Evolutionary conservation across 75 land plant genomes (phyloP), one percentile per base, ranked within the genome.

Genomic region (Selaginella tamariscina): DNA sequence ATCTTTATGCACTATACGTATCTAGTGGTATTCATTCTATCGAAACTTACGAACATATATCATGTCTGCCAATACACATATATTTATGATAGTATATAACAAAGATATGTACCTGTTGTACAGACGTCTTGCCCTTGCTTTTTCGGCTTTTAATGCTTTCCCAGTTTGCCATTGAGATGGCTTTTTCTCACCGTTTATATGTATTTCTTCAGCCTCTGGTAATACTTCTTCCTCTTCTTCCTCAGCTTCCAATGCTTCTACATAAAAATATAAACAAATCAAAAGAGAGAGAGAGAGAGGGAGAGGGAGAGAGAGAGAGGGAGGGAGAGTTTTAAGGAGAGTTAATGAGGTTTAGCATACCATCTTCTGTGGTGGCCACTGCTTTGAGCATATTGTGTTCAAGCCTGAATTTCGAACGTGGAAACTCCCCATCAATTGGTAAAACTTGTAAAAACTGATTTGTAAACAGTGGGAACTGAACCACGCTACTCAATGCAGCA

Each of bases 121-220:
- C 1, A 91, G 76, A 15, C 66, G 70, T 21, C 32, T 0, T 33
- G 78, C 72, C 67, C 79, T 85, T 18, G 32, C 56, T 9, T 1
- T 1, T 15, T 65, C 63, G 72, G 73, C 31, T 30, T 73, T 39
- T 5, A 39, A 15, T 5, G 49, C 49, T 15, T 39, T 39, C 11
- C 49, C 49, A 39, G 11, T 15, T 39, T 39, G 11, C 5, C 5
- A 39, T 15, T 39, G 5, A 15, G 49, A 39, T 5, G 49, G 15
- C 49, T 15, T 39, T 15, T 39, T 15, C 11, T 5, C 11, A 15
- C 11, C 5, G 49, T 5, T 39, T 5, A 5, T 15, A 15, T 39
- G 49, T 5, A 39, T 39, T 15, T 39, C 49, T 39, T 39, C 49
- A 5, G 15, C 11, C 15, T 39, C 49, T 15, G 49, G 49, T 5